phyloP scores from a whole-genome alignment of 768 basidiomycete genomes.

The Rubroboletus pulcherrimus region DNA sequence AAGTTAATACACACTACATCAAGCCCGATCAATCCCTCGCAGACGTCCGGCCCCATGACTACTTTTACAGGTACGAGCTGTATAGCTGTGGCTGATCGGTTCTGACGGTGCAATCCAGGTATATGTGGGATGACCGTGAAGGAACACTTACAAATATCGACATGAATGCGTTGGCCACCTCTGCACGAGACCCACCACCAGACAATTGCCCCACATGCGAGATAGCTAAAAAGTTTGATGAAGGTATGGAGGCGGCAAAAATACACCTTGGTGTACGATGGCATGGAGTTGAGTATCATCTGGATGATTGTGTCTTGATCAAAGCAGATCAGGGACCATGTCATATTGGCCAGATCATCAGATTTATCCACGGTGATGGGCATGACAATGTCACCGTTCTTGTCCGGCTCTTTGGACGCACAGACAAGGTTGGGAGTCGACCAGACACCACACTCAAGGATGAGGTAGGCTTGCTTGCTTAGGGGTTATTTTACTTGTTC shows the following conservation, averaged over 20 bases:
- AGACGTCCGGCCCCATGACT: conserved; percentile 36
- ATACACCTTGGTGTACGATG: conserved; percentile 44
- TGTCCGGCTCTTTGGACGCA: conserved; percentile 48
- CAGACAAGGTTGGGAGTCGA: conserved; percentile 35
- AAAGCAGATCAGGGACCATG: conserved; percentile 46
- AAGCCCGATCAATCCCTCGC: conserved; percentile 23
- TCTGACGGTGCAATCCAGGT: conserved; percentile 34
- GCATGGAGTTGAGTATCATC: conserved; percentile 50
- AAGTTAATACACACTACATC: conserved; percentile 42
- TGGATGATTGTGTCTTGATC: conserved; percentile 58
- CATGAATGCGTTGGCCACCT: conserved; percentile 13
- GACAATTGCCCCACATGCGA: conserved; percentile 55
- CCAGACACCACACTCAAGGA: conserved; percentile 45
- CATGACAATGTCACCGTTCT: conserved; percentile 24
- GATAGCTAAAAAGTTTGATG: conserved; percentile 29
- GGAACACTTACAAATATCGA: conserved; percentile 47
- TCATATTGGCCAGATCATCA: conserved; percentile 50
- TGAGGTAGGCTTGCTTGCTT: conserved; percentile 40
- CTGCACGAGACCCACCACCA: conserved; percentile 30
- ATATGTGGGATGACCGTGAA: conserved; percentile 43
- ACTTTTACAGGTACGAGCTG: conserved; percentile 53
- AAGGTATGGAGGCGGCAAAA: conserved; percentile 27
- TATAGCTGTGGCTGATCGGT: neutral
- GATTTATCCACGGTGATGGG: conserved; percentile 26
- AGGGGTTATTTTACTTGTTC: neutral